These are phyloP conservation scores for Colletotrichum sp. DNA, from an alignment of 2,329 filamentous ascomycete genomes.

Conservation along the genomic window DNA sequence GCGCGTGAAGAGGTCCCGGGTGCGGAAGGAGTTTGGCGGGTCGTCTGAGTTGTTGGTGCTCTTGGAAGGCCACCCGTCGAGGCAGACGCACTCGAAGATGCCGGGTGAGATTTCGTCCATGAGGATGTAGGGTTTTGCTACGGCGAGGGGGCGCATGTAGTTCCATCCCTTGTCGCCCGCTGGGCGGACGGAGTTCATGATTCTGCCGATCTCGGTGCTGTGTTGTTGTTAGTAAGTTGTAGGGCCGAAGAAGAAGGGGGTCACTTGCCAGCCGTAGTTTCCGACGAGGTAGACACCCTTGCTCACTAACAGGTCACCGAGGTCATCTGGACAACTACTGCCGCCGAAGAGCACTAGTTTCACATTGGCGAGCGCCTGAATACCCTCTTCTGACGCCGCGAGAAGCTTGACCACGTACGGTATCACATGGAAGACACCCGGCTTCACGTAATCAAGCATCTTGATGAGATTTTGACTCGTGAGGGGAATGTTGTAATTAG, in stretches of 20 bases:
- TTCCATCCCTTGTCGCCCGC: slow-evolving; percentile 32
- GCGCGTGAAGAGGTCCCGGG: slow-evolving; percentile 38
- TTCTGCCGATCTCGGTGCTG: slow-evolving; percentile 31
- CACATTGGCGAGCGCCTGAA: slow-evolving; percentile 37
- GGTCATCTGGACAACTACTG: slow-evolving; percentile 48
- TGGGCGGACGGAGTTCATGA: slow-evolving; percentile 30
- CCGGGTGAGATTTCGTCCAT: slow-evolving; percentile 25
- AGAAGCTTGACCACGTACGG: slow-evolving; percentile 58
- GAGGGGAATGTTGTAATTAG: slow-evolving; percentile 58
- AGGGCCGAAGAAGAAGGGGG: too few species aligned
- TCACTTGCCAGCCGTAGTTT: not conserved
- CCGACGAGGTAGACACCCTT: not conserved
- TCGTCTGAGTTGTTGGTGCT: slow-evolving; percentile 34
- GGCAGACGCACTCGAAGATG: slow-evolving; percentile 37
- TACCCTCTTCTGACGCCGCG: slow-evolving; percentile 50
- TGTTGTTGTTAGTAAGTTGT: not conserved
- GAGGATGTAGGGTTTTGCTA: not conserved
- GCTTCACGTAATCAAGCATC: slow-evolving; percentile 36
- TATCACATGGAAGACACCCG: slow-evolving; percentile 50
- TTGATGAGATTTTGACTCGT: slow-evolving; percentile 51
- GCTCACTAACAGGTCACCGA: slow-evolving; percentile 37
- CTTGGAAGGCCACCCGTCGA: slow-evolving; percentile 36
- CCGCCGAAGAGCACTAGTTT: slow-evolving; percentile 50
- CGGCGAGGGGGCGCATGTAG: slow-evolving; percentile 29
- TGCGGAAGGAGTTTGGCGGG: slow-evolving; percentile 39